Percentiles rank a stretch among this genome's conserved stretches.
These are phyloP conservation scores for Chamaenerion angustifolium DNA, from an alignment of 345 rosid species.

Conservation along the genomic window DNA sequence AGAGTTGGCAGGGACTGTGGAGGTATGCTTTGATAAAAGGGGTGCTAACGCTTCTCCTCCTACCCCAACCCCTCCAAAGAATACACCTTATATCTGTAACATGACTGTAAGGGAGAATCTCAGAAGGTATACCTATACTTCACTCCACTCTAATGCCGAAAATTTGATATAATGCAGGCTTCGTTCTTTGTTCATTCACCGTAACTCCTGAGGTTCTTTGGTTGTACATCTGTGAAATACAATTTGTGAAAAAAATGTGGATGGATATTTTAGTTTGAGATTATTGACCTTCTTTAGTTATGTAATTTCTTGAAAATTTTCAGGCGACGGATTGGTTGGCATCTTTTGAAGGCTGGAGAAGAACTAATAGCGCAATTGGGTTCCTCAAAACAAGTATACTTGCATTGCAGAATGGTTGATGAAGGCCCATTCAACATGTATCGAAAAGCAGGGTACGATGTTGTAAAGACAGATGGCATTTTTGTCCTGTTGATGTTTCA, in stretches of 20 bases:
- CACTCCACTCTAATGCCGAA: not conserved
- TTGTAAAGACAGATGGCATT: constrained; percentile 56
- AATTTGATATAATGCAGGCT: not conserved
- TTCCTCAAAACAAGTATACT: constrained; percentile 48
- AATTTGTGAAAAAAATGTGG: no score
- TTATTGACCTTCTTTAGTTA: no score
- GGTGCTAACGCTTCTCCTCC: constrained; percentile 76
- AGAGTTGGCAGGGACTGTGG: constrained; percentile 79
- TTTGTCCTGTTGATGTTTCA: constrained; percentile 61
- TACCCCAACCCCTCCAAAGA: constrained; percentile 60
- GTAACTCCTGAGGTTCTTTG: no score
- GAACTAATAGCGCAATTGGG: constrained; percentile 54
- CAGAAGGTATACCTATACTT: constrained; percentile 36
- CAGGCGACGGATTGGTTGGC: constrained; percentile 93
- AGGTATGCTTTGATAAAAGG: constrained; percentile 58
- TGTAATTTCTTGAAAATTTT: constrained; percentile 8
- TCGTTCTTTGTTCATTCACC: no score
- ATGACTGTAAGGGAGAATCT: constrained; percentile 69
- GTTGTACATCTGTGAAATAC: no score
- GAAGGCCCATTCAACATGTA: constrained; percentile 82
- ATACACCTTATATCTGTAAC: constrained; percentile 74
- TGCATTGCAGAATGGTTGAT: constrained; percentile 91
- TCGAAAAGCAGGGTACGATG: constrained; percentile 65
- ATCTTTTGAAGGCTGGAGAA: constrained; percentile 85
- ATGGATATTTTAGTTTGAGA: no score